A percentile compares a stretch with the other conserved stretches of the same genome.
phyloP scores from a whole-genome alignment of 2,329 filamentous ascomycete species.

The Cadophora luteo-olivacea region DNA sequence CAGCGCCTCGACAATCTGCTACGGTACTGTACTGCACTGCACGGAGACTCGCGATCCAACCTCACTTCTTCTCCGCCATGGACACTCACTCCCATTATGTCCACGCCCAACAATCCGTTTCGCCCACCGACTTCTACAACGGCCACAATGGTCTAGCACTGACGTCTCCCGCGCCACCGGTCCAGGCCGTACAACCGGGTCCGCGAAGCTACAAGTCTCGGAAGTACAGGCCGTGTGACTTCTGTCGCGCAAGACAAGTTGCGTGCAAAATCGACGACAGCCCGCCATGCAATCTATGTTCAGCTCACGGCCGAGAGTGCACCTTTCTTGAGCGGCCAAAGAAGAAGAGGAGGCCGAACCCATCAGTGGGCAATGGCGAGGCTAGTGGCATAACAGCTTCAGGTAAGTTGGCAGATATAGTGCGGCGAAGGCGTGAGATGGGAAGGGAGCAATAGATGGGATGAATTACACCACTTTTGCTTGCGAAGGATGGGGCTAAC shows the following conservation, averaged over 20 bases:
- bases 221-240: slow-evolving; percentile 52
- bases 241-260: slow-evolving; percentile 53
- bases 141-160: slow-evolving; percentile 38
- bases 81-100: slow-evolving; percentile 25
- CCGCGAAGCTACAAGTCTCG: slow-evolving; percentile 44
- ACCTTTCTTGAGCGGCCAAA: slow-evolving; percentile 51
- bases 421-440: slow-evolving; percentile 12
- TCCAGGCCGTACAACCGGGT: slow-evolving; percentile 35
- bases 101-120: slow-evolving; percentile 36
- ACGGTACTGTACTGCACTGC: neutral
- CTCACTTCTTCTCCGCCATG: slow-evolving; percentile 14
- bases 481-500: slow-evolving; percentile 28
- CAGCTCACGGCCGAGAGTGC: slow-evolving; percentile 51
- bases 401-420: slow-evolving; percentile 29
- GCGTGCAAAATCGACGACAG: slow-evolving; percentile 51
- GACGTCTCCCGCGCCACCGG: slow-evolving; percentile 25
- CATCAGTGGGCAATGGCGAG: slow-evolving; percentile 34
- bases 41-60: slow-evolving; percentile 17
- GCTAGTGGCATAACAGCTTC: slow-evolving; percentile 31
- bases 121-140: slow-evolving; percentile 41
- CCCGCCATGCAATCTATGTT: slow-evolving; percentile 52
- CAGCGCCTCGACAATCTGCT: slow-evolving; percentile 6
- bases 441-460: slow-evolving; percentile 1
- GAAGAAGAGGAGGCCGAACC: slow-evolving; percentile 43
- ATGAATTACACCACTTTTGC: slow-evolving; percentile 9